Evolutionary conservation across 768 basidiomycete species (phyloP), one percentile per base, ranked within the genome.

Genomic region (Paxillus ammoniavirescens): DNA sequence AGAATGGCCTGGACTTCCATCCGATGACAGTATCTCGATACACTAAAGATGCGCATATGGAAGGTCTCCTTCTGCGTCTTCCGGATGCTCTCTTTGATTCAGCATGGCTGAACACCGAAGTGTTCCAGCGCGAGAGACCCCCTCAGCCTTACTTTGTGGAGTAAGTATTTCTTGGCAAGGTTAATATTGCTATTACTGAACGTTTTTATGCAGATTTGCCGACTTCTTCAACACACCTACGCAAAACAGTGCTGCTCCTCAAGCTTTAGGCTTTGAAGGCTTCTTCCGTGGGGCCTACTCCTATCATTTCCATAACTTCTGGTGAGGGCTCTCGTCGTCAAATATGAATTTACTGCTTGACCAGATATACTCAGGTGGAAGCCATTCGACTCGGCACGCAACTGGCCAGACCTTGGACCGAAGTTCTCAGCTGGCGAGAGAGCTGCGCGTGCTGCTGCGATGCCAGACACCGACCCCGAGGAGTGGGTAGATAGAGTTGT

Each of bases 31-130:
- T 99, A 36, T 88, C 90, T 40, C 79, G 83, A 54, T 99, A 99
- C 68, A 84, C 87, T 30, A 89, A 89, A 71, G 96, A 99, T 59
- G 93, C 94, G 1, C 78, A 86, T 55, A 62, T 98, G 30, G 93
- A 96, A 56, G 83, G 81, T 5, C 75, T 98, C 42, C 74, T 99
- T 28, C 81, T 94, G 52, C 83, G 93, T 23, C 78, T 99, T 15
- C 95, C 97, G 0, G 97, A 98, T 66, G 96, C 96, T 8, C 72
- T 99, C 52, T 98, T 98, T 59, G 96, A 98, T 69, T 86, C 95
- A 10, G 96, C 97, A 2, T 98, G 95, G 95, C 75, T 98, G 44
- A 95, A 92, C 66, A 91, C 91, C 15, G 96, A 98, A 69, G 80
- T 82, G 48, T 96, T 88, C 69, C 96, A 98, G 70, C 79, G 91